Evolutionary conservation across 2,329 filamentous ascomycete species (phyloP), one percentile per base, ranked within the genome.

Genomic region (Microdochium trichocladiopsis): DNA sequence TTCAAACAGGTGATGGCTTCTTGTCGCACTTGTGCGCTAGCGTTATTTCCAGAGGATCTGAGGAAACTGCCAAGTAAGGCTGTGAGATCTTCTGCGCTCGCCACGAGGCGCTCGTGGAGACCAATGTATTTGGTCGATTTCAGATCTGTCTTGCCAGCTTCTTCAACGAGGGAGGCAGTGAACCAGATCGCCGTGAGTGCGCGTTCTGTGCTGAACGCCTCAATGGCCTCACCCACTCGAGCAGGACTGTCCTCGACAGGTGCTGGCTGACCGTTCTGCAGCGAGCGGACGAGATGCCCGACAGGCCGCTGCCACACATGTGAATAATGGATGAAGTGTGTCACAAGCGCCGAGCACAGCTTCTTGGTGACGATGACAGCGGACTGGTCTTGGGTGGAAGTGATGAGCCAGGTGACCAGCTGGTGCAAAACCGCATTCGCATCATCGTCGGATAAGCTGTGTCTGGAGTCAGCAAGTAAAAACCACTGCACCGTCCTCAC

Each of bases 291-390:
- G n/a, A 90, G 69, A 61, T 87, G 84, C 36, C 75, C 76, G 31
- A 90, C 66, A 55, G 84, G 88, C 50, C 71, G 71, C n/a, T 75
- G 72, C 87, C 88, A 93, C 5, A 79, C 72, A 11, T 76, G 70
- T 11, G 87, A 81, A 55, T 88, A 87, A 53, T 86, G 86, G 28
- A 89, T 75, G 61, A 88, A 91, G 63, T 86, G 90, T 21, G 86
- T 86, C 16, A 87, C 85, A 6, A 93, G 70, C 6, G 87, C 87
- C n/a, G 87, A 86, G 57, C 86, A 88, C 23, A 93, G 75, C 69
- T 94, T 94, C 58, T 83, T 82, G 21, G 82, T 74, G 6, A 90
- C 86, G 51, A 90, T 74, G 3, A 77, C 71, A 2, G 79, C 78
- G 4, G 77, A 76, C 1, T 73, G 74, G 49, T 76, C 72, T 11